Percentiles rank a stretch among this genome's conserved stretches.
Evolutionary conservation across 352 stramenopile genomes (phyloP).

Genomic region (Blastocystis sp.): DNA sequence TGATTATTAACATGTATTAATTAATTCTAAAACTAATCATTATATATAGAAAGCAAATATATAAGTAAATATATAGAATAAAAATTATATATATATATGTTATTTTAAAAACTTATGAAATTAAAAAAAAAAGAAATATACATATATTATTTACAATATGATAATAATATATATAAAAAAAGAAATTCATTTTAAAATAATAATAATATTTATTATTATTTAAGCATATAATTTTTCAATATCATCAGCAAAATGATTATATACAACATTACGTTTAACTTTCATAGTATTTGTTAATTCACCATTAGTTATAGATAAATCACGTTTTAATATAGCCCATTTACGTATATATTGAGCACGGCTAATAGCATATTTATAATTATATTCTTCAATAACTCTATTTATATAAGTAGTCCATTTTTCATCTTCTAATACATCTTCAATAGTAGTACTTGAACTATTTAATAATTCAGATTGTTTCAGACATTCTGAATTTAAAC

Average conservation of each 20-base stretch:
- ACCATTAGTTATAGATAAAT: conserved; percentile 65
- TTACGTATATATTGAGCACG: conserved; percentile 51
- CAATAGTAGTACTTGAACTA: conserved; percentile 53
- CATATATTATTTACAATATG: too few relatives aligned
- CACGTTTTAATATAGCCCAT: conserved; percentile 59
- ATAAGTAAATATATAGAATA: too few relatives aligned
- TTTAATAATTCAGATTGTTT: conserved; percentile 51
- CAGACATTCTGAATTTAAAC: conserved; percentile 55
- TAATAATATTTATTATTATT: too few relatives aligned
- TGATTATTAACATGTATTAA: too few relatives aligned
- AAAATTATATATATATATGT: too few relatives aligned
- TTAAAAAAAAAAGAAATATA: too few relatives aligned
- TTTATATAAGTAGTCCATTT: conserved; percentile 59
- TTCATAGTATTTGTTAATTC: conserved; percentile 84
- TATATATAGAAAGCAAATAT: too few relatives aligned
- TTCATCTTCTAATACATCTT: conserved; percentile 51
- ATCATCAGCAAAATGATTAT: conserved; percentile 66
- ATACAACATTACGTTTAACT: conserved; percentile 70
- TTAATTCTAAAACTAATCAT: too few relatives aligned
- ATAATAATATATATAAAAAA: too few relatives aligned
- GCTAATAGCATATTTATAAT: conserved; percentile 39
- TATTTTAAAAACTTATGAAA: too few relatives aligned
- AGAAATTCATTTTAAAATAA: too few relatives aligned
- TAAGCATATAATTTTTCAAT: too few relatives aligned
- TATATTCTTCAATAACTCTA: conserved; percentile 46